Evolutionary conservation across 257 asterid species (phyloP).

Genomic region (Galeopsis tetrahit): DNA sequence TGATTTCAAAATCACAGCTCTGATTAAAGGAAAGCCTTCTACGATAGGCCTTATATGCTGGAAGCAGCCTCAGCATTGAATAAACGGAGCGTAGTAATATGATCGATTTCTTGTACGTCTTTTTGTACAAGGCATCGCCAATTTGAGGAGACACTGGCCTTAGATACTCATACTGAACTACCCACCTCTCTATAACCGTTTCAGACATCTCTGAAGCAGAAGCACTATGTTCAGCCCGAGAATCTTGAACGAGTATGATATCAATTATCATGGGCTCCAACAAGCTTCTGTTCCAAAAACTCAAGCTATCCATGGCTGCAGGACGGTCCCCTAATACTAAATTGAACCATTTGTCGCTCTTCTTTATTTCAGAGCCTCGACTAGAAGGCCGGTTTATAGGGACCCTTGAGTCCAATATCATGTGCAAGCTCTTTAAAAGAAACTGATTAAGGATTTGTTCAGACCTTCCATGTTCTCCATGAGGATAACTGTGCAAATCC

Average conservation of each 20-base stretch:
- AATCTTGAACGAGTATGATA: constrained; percentile 77
- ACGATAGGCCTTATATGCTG: constrained; percentile 85
- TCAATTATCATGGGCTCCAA: constrained; percentile 95
- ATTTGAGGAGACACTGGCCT: constrained; percentile 63
- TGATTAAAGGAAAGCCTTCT: constrained; percentile 64
- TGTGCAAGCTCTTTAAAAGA: constrained; percentile 82
- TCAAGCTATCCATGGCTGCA: constrained; percentile 79
- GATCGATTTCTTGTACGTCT: constrained; percentile 81
- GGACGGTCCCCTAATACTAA: constrained; percentile 90
- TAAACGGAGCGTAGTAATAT: constrained; percentile 72
- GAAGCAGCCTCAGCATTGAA: constrained; percentile 90
- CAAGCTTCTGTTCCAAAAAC: constrained; percentile 87
- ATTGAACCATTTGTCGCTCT: constrained; percentile 92
- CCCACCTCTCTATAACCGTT: constrained; percentile 92
- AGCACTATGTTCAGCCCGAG: constrained; percentile 33
- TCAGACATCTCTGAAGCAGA: constrained; percentile 55
- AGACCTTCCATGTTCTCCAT: constrained; percentile 78
- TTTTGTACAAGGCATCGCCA: constrained; percentile 72
- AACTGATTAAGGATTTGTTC: constrained; percentile 94
- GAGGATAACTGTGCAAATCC: constrained; percentile 77
- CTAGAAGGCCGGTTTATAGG: constrained; percentile 67
- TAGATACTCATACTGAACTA: constrained; percentile 72
- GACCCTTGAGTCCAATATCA: constrained; percentile 88
- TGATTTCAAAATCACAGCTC: constrained; percentile 78
- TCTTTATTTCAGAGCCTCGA: constrained; percentile 64